phyloP scores from a whole-genome alignment of 2,329 filamentous ascomycete genomes.

The Penicillium sp. region DNA sequence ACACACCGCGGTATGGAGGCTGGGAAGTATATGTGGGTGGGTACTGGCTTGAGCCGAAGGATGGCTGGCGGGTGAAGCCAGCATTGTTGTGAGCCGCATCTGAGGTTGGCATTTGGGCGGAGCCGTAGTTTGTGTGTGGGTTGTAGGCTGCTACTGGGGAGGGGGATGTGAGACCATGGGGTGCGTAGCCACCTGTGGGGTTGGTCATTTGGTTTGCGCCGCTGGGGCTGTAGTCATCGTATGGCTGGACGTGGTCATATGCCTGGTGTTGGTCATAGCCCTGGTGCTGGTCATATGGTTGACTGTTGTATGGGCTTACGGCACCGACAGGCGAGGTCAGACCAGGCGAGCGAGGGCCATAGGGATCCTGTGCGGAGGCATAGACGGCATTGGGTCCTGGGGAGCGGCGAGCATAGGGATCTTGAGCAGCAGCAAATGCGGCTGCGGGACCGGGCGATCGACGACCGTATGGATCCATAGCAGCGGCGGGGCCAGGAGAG shows the following conservation, averaged over 20 bases:
- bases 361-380: constrained; percentile 21
- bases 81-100: not conserved
- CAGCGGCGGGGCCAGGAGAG: constrained; percentile 19
- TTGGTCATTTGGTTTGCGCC: not conserved
- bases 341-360: constrained; percentile 17
- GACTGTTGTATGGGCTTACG: constrained; percentile 24
- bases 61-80: constrained; percentile 27
- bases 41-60: constrained; percentile 25
- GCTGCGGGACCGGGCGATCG: constrained; percentile 18
- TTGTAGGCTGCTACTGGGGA: constrained; percentile 24
- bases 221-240: constrained; percentile 12
- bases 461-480: constrained; percentile 21
- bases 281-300: constrained; percentile 20
- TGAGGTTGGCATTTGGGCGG: constrained; percentile 18
- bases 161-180: constrained; percentile 15
- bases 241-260: constrained; percentile 5
- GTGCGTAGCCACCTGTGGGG: constrained; percentile 6
- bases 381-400: constrained; percentile 10
- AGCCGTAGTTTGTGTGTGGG: constrained; percentile 23
- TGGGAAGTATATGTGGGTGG: constrained; percentile 23
- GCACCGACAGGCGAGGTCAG: constrained; percentile 16
- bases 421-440: constrained; percentile 4
- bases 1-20: constrained; percentile 15
- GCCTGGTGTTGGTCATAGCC: constrained; percentile 13
- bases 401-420: constrained; percentile 19